Conservation (phyloP, 108 stramenopile species). For the Cyclotella kingstonii region DNA sequence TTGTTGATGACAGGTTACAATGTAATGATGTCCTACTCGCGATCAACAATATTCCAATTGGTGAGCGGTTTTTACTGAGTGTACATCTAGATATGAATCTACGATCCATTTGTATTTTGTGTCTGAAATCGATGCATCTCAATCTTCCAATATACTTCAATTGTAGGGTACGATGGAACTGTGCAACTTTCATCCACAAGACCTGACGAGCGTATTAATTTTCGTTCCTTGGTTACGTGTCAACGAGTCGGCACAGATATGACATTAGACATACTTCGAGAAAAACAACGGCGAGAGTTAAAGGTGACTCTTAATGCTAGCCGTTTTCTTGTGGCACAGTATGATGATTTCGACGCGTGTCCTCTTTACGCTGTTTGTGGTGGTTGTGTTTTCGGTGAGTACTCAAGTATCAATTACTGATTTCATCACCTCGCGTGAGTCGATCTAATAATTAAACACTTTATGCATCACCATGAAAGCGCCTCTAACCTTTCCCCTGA, state of each 20-base stretch:
- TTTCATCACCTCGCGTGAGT: too few relatives aligned
- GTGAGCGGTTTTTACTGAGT: too few relatives aligned
- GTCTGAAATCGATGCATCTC: too few relatives aligned
- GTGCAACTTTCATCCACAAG: slow-evolving; percentile 39
- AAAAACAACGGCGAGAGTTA: slow-evolving; percentile 18
- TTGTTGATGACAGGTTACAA: slow-evolving; percentile 10
- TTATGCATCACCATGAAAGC: not conserved
- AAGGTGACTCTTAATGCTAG: slow-evolving; percentile 10
- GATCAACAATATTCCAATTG: slow-evolving; percentile 30
- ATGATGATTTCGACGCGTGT: slow-evolving; percentile 45
- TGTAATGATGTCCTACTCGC: slow-evolving; percentile 41
- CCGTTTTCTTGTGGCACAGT: slow-evolving; percentile 36
- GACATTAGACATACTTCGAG: slow-evolving; percentile 24
- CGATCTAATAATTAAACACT: too few relatives aligned
- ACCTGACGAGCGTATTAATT: slow-evolving; percentile 46
- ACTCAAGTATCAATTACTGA: too few relatives aligned
- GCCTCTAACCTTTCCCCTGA: slow-evolving; percentile 35
- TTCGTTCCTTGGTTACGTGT: slow-evolving; percentile 32
- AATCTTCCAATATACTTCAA: too few relatives aligned
- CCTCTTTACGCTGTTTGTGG: slow-evolving; percentile 43
- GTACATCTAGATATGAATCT: too few relatives aligned
- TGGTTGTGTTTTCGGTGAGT: slow-evolving; percentile 45
- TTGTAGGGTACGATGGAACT: slow-evolving; percentile 47
- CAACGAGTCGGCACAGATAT: slow-evolving; percentile 30
- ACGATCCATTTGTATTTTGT: too few relatives aligned